Evolutionary conservation across 116 monocot species (phyloP).

Genomic region (Iris pallida): DNA sequence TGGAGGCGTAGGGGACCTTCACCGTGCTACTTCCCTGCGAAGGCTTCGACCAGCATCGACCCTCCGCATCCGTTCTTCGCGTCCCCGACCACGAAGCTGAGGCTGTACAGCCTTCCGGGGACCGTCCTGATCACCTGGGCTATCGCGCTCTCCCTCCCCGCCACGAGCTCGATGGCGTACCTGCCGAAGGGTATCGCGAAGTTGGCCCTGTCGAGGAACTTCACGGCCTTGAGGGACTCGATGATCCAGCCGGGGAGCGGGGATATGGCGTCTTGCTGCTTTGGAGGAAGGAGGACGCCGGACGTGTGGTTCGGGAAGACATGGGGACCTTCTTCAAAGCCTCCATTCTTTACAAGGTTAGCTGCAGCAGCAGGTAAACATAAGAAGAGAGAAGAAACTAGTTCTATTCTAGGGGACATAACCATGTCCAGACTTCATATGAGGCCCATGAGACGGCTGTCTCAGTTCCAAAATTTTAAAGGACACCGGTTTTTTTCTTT

Average conservation of each 20-base stretch:
- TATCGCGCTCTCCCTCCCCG: conserved; percentile 82
- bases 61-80: conserved; percentile 84
- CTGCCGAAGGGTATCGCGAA: conserved; percentile 53
- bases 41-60: conserved; percentile 69
- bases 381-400: too few species aligned
- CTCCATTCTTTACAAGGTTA: conserved; percentile 83
- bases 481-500: too few species aligned
- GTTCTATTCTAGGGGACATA: too few species aligned
- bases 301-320: conserved; percentile 53
- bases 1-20: conserved; percentile 57
- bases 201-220: conserved; percentile 60
- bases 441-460: too few species aligned
- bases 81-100: conserved; percentile 71
- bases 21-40: conserved; percentile 41
- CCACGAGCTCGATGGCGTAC: conserved; percentile 77
- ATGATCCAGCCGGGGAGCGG: conserved; percentile 93
- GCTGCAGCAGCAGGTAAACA: conserved; percentile 17
- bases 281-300: conserved; percentile 83
- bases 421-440: too few species aligned
- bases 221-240: conserved; percentile 92
- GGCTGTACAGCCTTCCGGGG: conserved; percentile 40
- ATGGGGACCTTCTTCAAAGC: conserved; percentile 84
- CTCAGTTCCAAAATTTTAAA: too few species aligned
- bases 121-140: conserved; percentile 71
- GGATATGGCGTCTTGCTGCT: conserved; percentile 51